These are phyloP conservation scores for Nidularia pulvinata DNA, from an alignment of 768 basidiomycete species.

Conservation along the genomic window DNA sequence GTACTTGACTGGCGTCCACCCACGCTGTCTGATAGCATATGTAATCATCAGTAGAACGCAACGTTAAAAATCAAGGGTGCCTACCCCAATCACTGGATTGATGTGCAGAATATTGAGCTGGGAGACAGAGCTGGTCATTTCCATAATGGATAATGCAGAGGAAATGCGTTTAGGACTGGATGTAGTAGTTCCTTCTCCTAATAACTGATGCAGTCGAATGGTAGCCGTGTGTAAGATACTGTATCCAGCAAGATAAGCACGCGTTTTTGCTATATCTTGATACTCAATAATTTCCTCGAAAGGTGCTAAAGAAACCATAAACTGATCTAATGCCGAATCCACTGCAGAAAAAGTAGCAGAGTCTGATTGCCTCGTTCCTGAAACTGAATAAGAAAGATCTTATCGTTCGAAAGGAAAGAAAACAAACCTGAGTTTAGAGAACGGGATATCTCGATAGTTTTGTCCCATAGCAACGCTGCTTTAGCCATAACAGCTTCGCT, in stretches of 20 bases:
- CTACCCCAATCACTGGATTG: constrained; percentile 27
- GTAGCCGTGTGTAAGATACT: constrained; percentile 30
- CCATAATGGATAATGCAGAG: constrained; percentile 15
- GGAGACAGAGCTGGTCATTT: constrained; percentile 12
- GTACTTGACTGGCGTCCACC: constrained; percentile 19
- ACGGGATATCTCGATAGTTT: constrained; percentile 20
- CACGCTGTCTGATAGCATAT: constrained; percentile 11
- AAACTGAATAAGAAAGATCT: background rate
- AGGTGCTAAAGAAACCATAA: constrained; percentile 8
- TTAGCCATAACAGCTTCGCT: constrained; percentile 17
- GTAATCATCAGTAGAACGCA: background rate
- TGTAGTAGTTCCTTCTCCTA: constrained; percentile 13
- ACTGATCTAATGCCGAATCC: background rate
- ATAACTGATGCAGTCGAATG: constrained; percentile 29
- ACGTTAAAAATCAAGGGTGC: background rate
- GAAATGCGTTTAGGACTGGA: constrained; percentile 15
- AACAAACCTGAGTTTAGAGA: constrained; percentile 24
- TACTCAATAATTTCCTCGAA: constrained; percentile 14
- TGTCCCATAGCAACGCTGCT: constrained; percentile 28
- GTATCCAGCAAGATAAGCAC: constrained; percentile 26
- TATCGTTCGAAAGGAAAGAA: background rate
- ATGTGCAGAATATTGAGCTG: constrained; percentile 13
- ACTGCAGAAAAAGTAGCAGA: background rate
- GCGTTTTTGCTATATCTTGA: constrained; percentile 9
- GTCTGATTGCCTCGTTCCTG: constrained; percentile 1